Percentiles rank a stretch among this genome's conserved stretches.
phyloP scores from a whole-genome alignment of 148 eudicot genomes.

The Persicaria maculosa region DNA sequence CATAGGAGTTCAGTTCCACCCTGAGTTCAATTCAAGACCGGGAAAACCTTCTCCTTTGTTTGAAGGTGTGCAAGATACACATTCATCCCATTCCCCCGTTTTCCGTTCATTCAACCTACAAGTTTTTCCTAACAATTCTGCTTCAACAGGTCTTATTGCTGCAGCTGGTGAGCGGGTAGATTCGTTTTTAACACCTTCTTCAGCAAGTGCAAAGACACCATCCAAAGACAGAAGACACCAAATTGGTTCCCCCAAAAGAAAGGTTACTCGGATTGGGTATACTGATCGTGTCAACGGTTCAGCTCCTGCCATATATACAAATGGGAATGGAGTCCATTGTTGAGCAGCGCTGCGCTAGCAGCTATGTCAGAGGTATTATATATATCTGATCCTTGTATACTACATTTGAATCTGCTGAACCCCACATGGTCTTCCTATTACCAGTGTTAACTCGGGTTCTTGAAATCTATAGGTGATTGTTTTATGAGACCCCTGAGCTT shows the following conservation, averaged over 20 bases:
- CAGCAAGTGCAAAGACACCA: conserved; percentile 5
- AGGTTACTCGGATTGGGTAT: not conserved
- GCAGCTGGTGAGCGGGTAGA: conserved; percentile 78
- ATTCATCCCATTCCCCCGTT: not conserved
- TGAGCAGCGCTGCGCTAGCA: conserved; percentile 15
- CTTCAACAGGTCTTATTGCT: conserved; percentile 66
- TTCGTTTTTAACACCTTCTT: conserved; percentile 24
- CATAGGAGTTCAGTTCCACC: conserved; percentile 93
- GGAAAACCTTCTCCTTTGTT: conserved; percentile 88
- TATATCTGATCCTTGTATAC: conserved; percentile 2
- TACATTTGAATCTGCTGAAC: no score
- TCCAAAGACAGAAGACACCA: conserved; percentile 14
- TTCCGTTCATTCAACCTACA: not conserved
- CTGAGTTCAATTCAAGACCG: conserved; percentile 92
- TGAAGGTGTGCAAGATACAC: conserved; percentile 39
- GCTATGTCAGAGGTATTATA: not conserved
- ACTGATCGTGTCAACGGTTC: conserved; percentile 22
- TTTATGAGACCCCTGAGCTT: conserved; percentile 7
- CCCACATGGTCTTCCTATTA: no score
- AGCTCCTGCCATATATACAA: conserved; percentile 23
- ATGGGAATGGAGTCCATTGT: conserved; percentile 59
- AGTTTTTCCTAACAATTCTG: not conserved
- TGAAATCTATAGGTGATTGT: conserved; percentile 6
- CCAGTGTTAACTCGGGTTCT: not conserved
- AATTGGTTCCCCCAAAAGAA: conserved; percentile 15